A percentile compares a stretch with the other conserved stretches of the same genome.
These are phyloP conservation scores for Paxillus rubicundulus DNA, from an alignment of 768 basidiomycete genomes.

Conservation along the genomic window DNA sequence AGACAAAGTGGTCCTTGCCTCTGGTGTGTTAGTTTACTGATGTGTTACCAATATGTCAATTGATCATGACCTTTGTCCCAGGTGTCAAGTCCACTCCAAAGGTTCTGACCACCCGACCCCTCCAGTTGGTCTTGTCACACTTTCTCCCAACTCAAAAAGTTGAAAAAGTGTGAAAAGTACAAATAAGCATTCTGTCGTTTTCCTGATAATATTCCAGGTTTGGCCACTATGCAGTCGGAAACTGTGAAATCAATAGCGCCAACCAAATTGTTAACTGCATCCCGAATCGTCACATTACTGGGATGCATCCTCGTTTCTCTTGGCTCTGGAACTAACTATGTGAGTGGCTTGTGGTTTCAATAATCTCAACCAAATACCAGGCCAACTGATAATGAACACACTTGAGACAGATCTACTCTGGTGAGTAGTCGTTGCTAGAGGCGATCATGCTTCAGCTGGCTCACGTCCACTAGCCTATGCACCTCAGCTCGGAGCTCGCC, in stretches of 20 bases:
- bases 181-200: too few relatives aligned
- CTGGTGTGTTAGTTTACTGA: too few relatives aligned
- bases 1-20: too few relatives aligned
- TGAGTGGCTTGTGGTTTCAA: slow-evolving; percentile 34
- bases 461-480: slow-evolving; percentile 59
- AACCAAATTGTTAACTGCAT: slow-evolving; percentile 33
- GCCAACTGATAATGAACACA: neutral
- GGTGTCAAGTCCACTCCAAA: too few relatives aligned
- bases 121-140: too few relatives aligned
- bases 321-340: slow-evolving; percentile 73
- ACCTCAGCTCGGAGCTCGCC: slow-evolving; percentile 75
- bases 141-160: too few relatives aligned
- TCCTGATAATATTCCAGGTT: too few relatives aligned
- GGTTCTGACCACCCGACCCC: too few relatives aligned
- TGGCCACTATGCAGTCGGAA: too few relatives aligned
- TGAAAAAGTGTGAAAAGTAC: too few relatives aligned
- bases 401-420: slow-evolving; percentile 27
- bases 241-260: slow-evolving; percentile 19
- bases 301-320: slow-evolving; percentile 59
- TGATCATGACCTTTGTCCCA: too few relatives aligned
- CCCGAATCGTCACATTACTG: slow-evolving; percentile 49
- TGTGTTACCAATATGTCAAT: too few relatives aligned
- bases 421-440: slow-evolving; percentile 9
- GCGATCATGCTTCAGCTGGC: neutral
- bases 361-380: neutral